Base-by-base conservation (phyloP, 805 yeast genomes). In the Ascoidea tarda region DNA sequence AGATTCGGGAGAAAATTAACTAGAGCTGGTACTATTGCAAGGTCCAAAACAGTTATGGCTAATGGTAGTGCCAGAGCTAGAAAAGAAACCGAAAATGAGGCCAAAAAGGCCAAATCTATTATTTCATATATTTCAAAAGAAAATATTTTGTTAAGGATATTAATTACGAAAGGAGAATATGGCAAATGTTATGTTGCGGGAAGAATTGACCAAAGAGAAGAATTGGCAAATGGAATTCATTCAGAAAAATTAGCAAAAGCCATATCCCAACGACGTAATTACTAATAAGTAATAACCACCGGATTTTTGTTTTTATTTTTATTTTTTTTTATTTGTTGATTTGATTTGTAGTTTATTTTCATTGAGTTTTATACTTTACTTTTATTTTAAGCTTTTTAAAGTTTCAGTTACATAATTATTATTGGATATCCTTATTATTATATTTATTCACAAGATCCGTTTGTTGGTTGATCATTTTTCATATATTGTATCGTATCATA, bases 31-130 rank as follows among this genome's bases (percentile, higher is more conserved):
- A 74, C 80, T 1, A 62, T 84, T 49, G 82, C 80, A 14, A 69
- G 95, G 50, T 73, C 73, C 51, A 78, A 78, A 56, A 85, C 95
- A 0, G 79, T 85, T 32, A 69, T 75, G 70, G 91, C 88, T 0
- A 84, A 82, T 59, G 82, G 88, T 6, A 80, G 89, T 28, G 73
- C 79, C 12, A 72, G 69, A 50, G 73, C 77, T 6, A 75, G 82
- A 57, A 73, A 72, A 6, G 67, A 67, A 48, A 73, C 77, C 6
- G 74, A 73, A 53, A 64, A 69, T 14, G 74, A 76, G 21, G 69
- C 75, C 10, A 66, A 68, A 12, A 73, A 71, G 33, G 79, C 75
- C 1, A 67, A 69, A 47, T 77, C 74, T 6, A 61, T 69, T 1
- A 68, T 72, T 32, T 60, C 63, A 46, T 61, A 65, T 31, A 63